Evolutionary conservation across 306 rosid genomes (phyloP), one percentile per base, ranked within the genome.

Genomic region (Prinsepia uniflora): DNA sequence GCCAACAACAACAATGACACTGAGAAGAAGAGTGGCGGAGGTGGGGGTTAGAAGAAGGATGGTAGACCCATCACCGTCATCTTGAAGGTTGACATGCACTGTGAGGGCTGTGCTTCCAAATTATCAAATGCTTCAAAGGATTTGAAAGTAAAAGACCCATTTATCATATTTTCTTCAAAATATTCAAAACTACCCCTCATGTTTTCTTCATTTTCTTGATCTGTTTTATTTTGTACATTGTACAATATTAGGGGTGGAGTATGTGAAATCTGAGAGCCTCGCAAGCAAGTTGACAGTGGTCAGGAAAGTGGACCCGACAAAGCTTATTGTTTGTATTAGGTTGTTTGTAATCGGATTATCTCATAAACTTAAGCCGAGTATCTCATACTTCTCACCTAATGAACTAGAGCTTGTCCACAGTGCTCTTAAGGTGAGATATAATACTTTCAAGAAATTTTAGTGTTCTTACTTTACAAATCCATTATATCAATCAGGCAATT

Each of bases 301-400:
- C 58, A 89, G 92, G 0, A 86, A 74, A 2, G 74, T 87, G 4
- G 91, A 88, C 72, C 87, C 92, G 3, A 17, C 68, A 1, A 85
- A 80, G 17, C 76, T 8, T 70, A 20, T 69, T 55, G 53, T n/a
- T n/a, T 77, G 74, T 79, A 66, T 72, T 54, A 44, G 65, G 61
- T 63, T 69, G 20, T 70, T 42, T 75, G 61, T 79, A 54, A 55
- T 79, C 48, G 80, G 63, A 68, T 75, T 72, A 52, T 80, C 68
- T 61, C 88, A 94, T 97, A 95, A 87, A 86, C 99, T 94, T 87
- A 83, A 84, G 70, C 99, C 96, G 1, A 72, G 78, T 66, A 83
- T 94, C 76, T 87, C 96, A 15, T 94, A 91, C 83, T 89, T 94
- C 67, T 76, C 92, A 61, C 85, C 91, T 22, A 81, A 84, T 74